Percentiles rank a stretch among this genome's conserved stretches.
Evolutionary conservation across 2,329 filamentous ascomycete species (phyloP).

Genomic region (Pezicula rhizophila): DNA sequence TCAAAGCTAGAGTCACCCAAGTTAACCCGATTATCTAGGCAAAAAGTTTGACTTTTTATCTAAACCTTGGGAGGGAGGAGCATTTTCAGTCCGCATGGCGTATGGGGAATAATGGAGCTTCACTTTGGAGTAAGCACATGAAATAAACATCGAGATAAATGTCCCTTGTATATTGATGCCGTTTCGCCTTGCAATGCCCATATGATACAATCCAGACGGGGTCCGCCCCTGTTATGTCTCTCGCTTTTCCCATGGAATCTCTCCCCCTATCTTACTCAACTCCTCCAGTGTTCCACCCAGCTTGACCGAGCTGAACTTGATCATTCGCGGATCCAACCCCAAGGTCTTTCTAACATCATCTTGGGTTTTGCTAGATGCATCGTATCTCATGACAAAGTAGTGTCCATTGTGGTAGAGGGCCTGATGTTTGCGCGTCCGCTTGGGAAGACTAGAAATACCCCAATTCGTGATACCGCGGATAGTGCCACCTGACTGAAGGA

Average conservation of each 20-base stretch:
- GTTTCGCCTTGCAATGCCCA: constrained; percentile 16
- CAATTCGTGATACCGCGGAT: constrained; percentile 92
- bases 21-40: neutral
- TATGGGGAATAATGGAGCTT: neutral
- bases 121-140: neutral
- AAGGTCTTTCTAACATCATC: constrained; percentile 69
- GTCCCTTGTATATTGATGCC: constrained; percentile 1
- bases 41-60: no score
- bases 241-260: constrained; percentile 22
- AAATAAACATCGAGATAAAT: neutral
- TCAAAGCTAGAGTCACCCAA: neutral
- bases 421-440: constrained; percentile 73
- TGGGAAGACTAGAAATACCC: constrained; percentile 85
- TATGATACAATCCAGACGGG: constrained; percentile 10
- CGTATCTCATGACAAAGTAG: constrained; percentile 98
- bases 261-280: constrained; percentile 25
- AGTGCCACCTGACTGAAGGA: constrained; percentile 80
- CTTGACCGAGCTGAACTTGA: constrained; percentile 81
- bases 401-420: constrained; percentile 78
- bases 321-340: constrained; percentile 81
- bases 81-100: no score
- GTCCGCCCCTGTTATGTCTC: constrained; percentile 5
- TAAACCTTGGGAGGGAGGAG: no score
- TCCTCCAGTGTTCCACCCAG: constrained; percentile 60
- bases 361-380: constrained; percentile 68